These are phyloP conservation scores for Lachnellula willkommii DNA, from an alignment of 2,329 filamentous ascomycete genomes.

Conservation along the genomic window DNA sequence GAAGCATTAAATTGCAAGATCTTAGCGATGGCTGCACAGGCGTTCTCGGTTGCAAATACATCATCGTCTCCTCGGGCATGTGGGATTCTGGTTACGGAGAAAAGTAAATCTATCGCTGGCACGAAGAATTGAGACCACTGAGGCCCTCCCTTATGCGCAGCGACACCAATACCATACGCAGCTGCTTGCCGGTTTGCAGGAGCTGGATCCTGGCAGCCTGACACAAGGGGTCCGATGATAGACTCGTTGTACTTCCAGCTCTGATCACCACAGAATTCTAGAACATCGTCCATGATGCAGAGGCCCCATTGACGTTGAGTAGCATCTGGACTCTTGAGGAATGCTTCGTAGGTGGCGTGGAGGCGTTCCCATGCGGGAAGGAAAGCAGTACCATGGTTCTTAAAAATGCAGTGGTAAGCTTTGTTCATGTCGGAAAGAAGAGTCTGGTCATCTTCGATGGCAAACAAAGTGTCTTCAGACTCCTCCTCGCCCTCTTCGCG, in stretches of 20 bases:
- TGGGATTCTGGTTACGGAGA: slow-evolving; percentile 75
- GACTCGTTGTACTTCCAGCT: slow-evolving; percentile 81
- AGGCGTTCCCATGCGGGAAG: slow-evolving; percentile 83
- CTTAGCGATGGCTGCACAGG: slow-evolving; percentile 93
- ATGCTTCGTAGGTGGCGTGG: slow-evolving; percentile 77
- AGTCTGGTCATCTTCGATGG: slow-evolving; percentile 95
- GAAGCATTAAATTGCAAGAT: slow-evolving; percentile 83
- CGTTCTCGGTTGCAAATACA: slow-evolving; percentile 95
- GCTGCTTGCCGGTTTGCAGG: slow-evolving; percentile 93
- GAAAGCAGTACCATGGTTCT: slow-evolving; percentile 84
- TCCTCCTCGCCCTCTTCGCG: slow-evolving; percentile 87
- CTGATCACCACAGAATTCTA: slow-evolving; percentile 90
- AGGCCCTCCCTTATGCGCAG: slow-evolving; percentile 83
- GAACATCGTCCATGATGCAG: slow-evolving; percentile 96
- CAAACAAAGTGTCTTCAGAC: slow-evolving; percentile 78
- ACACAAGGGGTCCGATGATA: slow-evolving; percentile 80
- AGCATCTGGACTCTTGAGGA: slow-evolving; percentile 73
- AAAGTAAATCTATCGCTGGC: slow-evolving; percentile 72
- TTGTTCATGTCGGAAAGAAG: slow-evolving; percentile 99
- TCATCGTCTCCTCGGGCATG: slow-evolving; percentile 87
- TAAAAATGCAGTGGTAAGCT: slow-evolving; percentile 98
- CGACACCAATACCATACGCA: slow-evolving; percentile 91
- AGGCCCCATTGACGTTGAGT: slow-evolving; percentile 98
- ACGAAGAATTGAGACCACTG: slow-evolving; percentile 85
- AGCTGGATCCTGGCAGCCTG: slow-evolving; percentile 78